Conservation (phyloP, 768 basidiomycete species). For the Xerocomus potaroensis region DNA sequence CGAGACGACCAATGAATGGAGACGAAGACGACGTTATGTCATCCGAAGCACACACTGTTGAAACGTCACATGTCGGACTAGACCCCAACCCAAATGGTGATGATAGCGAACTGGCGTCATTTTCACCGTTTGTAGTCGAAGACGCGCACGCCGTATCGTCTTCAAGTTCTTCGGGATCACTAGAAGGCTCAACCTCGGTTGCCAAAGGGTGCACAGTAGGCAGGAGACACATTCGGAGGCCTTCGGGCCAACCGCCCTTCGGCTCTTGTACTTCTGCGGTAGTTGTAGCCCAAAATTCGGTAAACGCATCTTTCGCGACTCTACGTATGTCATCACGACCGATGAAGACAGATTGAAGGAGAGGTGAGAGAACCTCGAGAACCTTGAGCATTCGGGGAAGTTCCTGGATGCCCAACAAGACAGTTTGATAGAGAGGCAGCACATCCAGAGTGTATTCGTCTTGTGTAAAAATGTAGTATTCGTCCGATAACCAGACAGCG, state of each 20-base stretch:
- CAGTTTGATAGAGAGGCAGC: slow-evolving; percentile 58
- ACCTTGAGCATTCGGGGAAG: slow-evolving; percentile 38
- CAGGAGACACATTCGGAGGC: slow-evolving; percentile 36
- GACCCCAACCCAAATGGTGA: slow-evolving; percentile 4
- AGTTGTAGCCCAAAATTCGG: slow-evolving; percentile 55
- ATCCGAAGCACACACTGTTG: neutral
- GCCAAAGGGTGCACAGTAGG: neutral
- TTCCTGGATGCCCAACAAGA: slow-evolving; percentile 47
- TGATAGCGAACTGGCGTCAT: slow-evolving; percentile 10
- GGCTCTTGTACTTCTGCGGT: slow-evolving; percentile 43
- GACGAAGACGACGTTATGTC: slow-evolving; percentile 4
- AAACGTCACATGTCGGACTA: slow-evolving; percentile 3
- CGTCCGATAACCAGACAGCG: slow-evolving; percentile 61
- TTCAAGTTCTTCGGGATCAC: slow-evolving; percentile 22
- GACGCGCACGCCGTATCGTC: slow-evolving; percentile 6
- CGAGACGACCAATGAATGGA: slow-evolving; percentile 25
- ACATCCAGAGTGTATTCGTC: slow-evolving; percentile 60
- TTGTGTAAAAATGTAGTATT: slow-evolving; percentile 42
- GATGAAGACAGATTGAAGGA: slow-evolving; percentile 57
- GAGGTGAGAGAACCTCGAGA: slow-evolving; percentile 44
- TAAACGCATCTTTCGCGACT: slow-evolving; percentile 48
- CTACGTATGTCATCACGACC: slow-evolving; percentile 46
- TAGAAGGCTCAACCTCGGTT: slow-evolving; percentile 21
- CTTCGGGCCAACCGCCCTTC: slow-evolving; percentile 49
- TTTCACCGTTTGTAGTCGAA: slow-evolving; percentile 2